phyloP scores from a whole-genome alignment of 331 rosid species.

The Pyrus hybrid region DNA sequence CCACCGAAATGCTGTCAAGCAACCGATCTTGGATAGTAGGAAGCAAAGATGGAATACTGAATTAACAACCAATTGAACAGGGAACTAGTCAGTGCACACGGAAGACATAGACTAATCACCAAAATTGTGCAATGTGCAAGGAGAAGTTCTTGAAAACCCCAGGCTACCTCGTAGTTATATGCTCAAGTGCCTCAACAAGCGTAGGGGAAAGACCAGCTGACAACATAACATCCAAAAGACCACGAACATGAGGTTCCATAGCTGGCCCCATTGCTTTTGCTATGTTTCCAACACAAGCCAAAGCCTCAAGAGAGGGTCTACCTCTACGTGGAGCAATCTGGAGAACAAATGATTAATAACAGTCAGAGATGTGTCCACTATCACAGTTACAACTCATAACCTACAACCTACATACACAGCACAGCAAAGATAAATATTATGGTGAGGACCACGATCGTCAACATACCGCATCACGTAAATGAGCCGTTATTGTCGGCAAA shows the following conservation, averaged over 20 bases:
- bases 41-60: constrained; percentile 81
- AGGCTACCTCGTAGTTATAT: constrained; percentile 59
- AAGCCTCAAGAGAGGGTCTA: constrained; percentile 92
- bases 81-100: constrained; percentile 1
- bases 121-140: constrained; percentile 6
- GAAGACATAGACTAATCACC: neutral
- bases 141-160: constrained; percentile 7
- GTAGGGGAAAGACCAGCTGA: constrained; percentile 84
- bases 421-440: constrained; percentile 11
- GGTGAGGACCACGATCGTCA: constrained; percentile 3
- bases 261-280: constrained; percentile 91
- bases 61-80: constrained; percentile 15
- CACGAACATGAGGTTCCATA: constrained; percentile 82
- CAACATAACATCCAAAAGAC: constrained; percentile 89
- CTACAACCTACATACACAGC: constrained; percentile 8
- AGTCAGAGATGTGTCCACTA: constrained; percentile 17
- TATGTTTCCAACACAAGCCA: constrained; percentile 97
- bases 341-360: constrained; percentile 18
- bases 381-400: constrained; percentile 7
- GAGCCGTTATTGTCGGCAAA: constrained; percentile 79
- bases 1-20: constrained; percentile 83
- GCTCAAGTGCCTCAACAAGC: constrained; percentile 87
- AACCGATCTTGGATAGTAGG: constrained; percentile 90
- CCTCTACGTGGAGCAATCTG: constrained; percentile 98
- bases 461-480: constrained; percentile 93